phyloP scores from a whole-genome alignment of 257 asterid genomes.

The Jasminum sambac region DNA sequence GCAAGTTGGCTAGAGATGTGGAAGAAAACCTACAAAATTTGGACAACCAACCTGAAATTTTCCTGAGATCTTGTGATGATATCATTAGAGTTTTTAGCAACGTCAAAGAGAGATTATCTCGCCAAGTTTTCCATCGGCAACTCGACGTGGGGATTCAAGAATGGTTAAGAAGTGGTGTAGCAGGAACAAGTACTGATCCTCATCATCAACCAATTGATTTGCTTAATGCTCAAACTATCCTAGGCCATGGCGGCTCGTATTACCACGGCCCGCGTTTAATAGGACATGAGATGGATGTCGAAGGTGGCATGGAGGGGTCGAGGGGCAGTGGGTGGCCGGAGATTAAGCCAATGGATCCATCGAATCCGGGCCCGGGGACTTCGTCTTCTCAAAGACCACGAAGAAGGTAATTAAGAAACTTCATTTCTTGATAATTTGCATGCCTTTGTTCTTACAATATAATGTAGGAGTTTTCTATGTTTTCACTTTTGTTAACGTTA shows the following conservation, averaged over 20 bases:
- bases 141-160: constrained; percentile 37
- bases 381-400: constrained; percentile 44
- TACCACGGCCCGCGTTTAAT: constrained; percentile 26
- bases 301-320: not conserved
- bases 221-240: constrained; percentile 25
- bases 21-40: constrained; percentile 49
- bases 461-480: too few relatives aligned
- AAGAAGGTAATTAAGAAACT: constrained; percentile 61
- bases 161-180: constrained; percentile 37
- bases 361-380: constrained; percentile 35
- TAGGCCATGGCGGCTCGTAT: not conserved
- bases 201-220: constrained; percentile 37
- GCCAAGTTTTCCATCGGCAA: constrained; percentile 7
- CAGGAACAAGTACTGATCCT: not conserved
- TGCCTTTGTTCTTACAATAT: too few relatives aligned
- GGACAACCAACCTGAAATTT: constrained; percentile 42
- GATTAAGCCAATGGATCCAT: constrained; percentile 22
- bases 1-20: constrained; percentile 49
- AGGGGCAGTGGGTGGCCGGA: not conserved
- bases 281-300: constrained; percentile 10
- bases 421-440: not conserved
- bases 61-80: constrained; percentile 48
- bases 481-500: too few relatives aligned
- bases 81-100: constrained; percentile 48
- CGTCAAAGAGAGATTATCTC: constrained; percentile 36